These are phyloP conservation scores for Trichoderma endophyticum DNA, from an alignment of 2,329 filamentous ascomycete genomes.

Conservation along the genomic window DNA sequence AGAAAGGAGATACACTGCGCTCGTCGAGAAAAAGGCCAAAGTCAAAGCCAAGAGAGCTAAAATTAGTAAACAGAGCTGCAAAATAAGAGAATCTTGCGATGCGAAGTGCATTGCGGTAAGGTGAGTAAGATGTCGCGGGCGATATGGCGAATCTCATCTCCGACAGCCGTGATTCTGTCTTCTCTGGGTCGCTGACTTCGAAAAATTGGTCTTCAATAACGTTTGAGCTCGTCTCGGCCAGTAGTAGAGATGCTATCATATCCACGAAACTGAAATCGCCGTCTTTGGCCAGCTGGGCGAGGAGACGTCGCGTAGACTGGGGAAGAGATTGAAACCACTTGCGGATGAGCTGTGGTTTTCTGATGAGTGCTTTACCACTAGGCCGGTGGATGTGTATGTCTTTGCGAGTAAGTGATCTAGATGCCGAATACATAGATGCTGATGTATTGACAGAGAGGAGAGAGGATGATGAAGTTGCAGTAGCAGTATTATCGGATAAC, in stretches of 20 bases:
- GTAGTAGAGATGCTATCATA: neutral
- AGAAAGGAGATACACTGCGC: neutral
- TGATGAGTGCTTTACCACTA: neutral
- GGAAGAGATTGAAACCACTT: neutral
- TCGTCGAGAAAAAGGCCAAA: slow-evolving; percentile 2
- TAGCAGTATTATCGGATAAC: neutral
- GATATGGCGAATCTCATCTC: neutral
- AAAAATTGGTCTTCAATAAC: neutral
- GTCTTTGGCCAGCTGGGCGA: neutral
- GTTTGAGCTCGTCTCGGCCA: neutral
- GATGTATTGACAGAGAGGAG: neutral
- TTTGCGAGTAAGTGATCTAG: neutral
- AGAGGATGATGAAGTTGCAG: neutral
- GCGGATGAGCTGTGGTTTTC: neutral
- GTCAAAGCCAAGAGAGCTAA: neutral
- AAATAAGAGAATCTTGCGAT: neutral
- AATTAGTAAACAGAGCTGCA: neutral
- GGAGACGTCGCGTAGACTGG: neutral
- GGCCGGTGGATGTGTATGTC: neutral
- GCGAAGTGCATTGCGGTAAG: neutral
- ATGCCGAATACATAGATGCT: neutral
- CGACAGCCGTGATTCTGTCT: neutral
- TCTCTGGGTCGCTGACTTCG: neutral
- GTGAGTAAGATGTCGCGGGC: neutral
- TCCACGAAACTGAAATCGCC: neutral